Percentiles rank a stretch among this genome's conserved stretches.
Conservation (phyloP, 1,284 basidiomycete genomes). For the Cryptococcus sp. region DNA sequence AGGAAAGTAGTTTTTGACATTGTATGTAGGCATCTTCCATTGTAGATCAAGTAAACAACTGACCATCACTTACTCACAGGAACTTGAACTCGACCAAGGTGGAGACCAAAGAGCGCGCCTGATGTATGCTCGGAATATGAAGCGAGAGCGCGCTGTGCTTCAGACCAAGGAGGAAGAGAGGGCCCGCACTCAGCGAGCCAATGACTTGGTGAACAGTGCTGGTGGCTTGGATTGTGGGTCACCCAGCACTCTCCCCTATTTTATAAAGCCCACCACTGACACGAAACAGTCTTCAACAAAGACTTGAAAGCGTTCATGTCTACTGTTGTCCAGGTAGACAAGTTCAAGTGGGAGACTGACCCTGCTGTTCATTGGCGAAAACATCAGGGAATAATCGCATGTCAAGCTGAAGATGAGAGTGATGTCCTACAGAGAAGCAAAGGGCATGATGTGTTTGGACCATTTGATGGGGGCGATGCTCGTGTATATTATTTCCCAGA, state of each 20-base stretch:
- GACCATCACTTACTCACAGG: not conserved
- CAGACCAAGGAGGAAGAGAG: constrained; percentile 14
- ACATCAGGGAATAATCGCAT: not conserved
- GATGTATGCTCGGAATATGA: constrained; percentile 22
- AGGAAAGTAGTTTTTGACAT: constrained; percentile 18
- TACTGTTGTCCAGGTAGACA: constrained; percentile 11
- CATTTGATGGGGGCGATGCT: too few relatives aligned
- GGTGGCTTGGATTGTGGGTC: constrained; percentile 27
- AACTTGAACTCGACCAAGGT: constrained; percentile 15
- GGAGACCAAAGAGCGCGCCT: constrained; percentile 12
- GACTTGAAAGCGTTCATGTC: constrained; percentile 28
- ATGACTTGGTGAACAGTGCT: constrained; percentile 24
- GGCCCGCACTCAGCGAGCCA: constrained; percentile 7
- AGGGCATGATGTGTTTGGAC: constrained; percentile 1
- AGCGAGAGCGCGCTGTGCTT: constrained; percentile 4
- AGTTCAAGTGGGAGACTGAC: constrained; percentile 37
- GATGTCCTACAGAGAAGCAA: not conserved
- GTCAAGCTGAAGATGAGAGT: not conserved
- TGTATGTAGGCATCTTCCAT: constrained; percentile 6
- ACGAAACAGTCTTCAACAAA: constrained; percentile 36
- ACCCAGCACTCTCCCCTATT: not conserved
- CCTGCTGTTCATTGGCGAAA: constrained; percentile 14
- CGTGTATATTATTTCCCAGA: too few relatives aligned
- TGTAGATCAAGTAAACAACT: not conserved
- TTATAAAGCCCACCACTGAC: too few relatives aligned